A percentile compares a stretch with the other conserved stretches of the same genome.
These are phyloP conservation scores for Solanum arcanum DNA, from an alignment of 257 asterid species.

Conservation along the genomic window DNA sequence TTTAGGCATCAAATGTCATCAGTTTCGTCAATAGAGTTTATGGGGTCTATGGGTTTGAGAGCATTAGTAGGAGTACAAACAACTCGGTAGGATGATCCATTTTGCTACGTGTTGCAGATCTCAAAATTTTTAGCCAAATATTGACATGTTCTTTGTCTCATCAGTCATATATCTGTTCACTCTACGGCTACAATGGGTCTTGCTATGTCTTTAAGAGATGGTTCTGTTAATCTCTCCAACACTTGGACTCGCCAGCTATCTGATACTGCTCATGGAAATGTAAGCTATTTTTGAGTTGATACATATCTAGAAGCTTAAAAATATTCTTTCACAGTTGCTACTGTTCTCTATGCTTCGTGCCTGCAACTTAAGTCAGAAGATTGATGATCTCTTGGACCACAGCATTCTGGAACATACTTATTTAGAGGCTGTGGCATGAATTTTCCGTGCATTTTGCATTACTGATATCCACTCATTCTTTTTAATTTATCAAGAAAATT, in stretches of 20 bases:
- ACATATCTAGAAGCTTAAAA: not conserved
- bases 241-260: slow-evolving; percentile 88
- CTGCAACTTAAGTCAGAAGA: not conserved
- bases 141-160: slow-evolving; percentile 1
- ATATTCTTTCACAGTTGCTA: not conserved
- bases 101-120: not conserved
- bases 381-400: not conserved
- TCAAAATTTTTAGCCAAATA: not conserved
- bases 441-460: not conserved
- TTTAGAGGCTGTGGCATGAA: not conserved
- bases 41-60: slow-evolving; percentile 78
- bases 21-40: slow-evolving; percentile 57
- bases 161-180: slow-evolving; percentile 76
- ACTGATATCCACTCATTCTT: not conserved
- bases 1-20: slow-evolving; percentile 73
- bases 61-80: slow-evolving; percentile 70
- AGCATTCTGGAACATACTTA: not conserved
- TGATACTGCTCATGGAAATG: slow-evolving; percentile 64
- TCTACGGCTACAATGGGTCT: slow-evolving; percentile 74
- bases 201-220: slow-evolving; percentile 78
- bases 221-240: slow-evolving; percentile 83
- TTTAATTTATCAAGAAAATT: not conserved
- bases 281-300: slow-evolving; percentile 20
- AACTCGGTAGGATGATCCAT: slow-evolving; percentile 44
- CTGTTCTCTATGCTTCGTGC: not conserved